Evolutionary conservation across 2,329 filamentous ascomycete genomes (phyloP), one percentile per base, ranked within the genome.

Genomic region (Colletotrichum tropicicola): DNA sequence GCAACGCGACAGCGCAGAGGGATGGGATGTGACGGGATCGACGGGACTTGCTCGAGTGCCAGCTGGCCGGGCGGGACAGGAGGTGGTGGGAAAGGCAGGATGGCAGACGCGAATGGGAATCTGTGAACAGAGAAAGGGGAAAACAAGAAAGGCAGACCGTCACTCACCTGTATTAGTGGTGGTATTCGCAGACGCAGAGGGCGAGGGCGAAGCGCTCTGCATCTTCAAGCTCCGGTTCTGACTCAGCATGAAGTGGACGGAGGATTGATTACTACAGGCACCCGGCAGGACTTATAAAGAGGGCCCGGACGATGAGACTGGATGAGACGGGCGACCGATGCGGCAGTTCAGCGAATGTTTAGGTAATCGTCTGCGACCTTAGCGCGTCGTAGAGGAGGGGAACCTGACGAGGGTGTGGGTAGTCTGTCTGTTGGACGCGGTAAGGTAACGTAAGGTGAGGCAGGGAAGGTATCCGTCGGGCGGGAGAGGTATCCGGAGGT

Each of bases 201-300:
- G 44, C 51, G 62, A 65, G 43, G 62, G 62, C 32, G 63, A 66
- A 53, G 65, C 61, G 65, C 56, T 65, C 61, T 66, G 65, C 65
- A 67, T 67, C 61, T 67, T 61, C 65, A 66, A 59, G 65, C 61
- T 61, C 65, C 65, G 65, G 62, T 59, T 67, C 65, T 67, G 65
- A 67, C 60, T 67, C 65, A 67, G 65, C 65, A 67, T 67, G 65
- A 66, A 60, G 55, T 55, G 56, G 62, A 66, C 55, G 65, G 65
- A 65, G 21, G 45, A 65, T 65, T 67, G 65, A 67, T 67, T 60
- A 67, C 65, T 65, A 67, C 63, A 66, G 63, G 63, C 63, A 57
- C 51, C 63, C 59, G 39, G 10, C 52, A 58, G 44, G 52, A 63
- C 45, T 66, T 63, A 64, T 63, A 64, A 66, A 66, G 59, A 64